These are phyloP conservation scores for Colletotrichum sp. DNA, from an alignment of 2,329 filamentous ascomycete genomes.

Conservation along the genomic window DNA sequence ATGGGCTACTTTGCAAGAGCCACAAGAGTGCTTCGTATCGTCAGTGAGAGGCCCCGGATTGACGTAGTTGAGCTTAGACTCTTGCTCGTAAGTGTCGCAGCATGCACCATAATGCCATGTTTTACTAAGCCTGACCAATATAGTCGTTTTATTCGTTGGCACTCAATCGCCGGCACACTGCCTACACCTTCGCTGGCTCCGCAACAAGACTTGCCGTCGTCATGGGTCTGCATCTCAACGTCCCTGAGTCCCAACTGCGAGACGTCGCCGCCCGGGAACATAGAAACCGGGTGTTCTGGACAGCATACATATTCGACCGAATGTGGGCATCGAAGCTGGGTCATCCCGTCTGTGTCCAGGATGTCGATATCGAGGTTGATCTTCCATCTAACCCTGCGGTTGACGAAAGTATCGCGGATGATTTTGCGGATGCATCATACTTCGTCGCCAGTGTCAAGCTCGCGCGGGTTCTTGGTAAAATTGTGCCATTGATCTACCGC, in stretches of 20 bases:
- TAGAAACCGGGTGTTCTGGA: constrained; percentile 47
- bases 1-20: constrained; percentile 47
- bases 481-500: constrained; percentile 36
- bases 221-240: constrained; percentile 47
- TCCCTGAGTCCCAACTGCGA: constrained; percentile 41
- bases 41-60: constrained; percentile 46
- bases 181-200: constrained; percentile 46
- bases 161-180: constrained; percentile 49
- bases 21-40: constrained; percentile 39
- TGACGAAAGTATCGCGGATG: constrained; percentile 25
- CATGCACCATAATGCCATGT: background rate
- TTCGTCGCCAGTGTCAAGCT: constrained; percentile 41
- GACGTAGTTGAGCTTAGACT: constrained; percentile 48
- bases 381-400: constrained; percentile 40
- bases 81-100: constrained; percentile 40
- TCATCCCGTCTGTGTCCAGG: constrained; percentile 51
- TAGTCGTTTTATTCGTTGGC: constrained; percentile 49
- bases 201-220: constrained; percentile 47
- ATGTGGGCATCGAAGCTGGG: constrained; percentile 55
- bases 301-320: constrained; percentile 47
- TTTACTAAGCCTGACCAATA: background rate
- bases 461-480: constrained; percentile 33
- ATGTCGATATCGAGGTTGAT: constrained; percentile 52
- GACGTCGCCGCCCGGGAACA: constrained; percentile 43
- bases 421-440: constrained; percentile 37